phyloP scores from a whole-genome alignment of 306 rosid genomes.

The Fragaria iinumae region DNA sequence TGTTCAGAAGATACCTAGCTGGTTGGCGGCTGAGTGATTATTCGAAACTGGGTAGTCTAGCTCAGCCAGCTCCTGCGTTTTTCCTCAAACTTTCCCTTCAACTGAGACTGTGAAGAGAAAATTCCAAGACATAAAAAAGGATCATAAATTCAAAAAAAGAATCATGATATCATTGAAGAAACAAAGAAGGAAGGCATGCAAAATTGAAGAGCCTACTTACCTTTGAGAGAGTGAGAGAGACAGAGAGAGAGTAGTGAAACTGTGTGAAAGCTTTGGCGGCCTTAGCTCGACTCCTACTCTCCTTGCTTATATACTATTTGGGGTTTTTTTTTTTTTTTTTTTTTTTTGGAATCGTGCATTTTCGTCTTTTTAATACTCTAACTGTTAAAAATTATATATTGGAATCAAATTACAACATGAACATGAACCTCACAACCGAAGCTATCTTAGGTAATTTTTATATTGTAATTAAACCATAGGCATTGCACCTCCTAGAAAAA shows the following conservation, averaged over 20 bases:
- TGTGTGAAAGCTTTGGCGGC: background rate
- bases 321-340: background rate
- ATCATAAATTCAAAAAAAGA: background rate
- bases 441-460: too few species aligned
- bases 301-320: background rate
- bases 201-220: background rate
- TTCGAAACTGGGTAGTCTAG: background rate
- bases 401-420: too few species aligned
- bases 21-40: background rate
- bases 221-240: background rate
- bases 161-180: background rate
- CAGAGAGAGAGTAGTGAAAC: background rate
- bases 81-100: background rate
- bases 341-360: too few species aligned
- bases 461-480: too few species aligned
- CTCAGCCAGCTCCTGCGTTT: background rate
- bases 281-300: background rate
- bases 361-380: too few species aligned
- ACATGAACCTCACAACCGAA: too few species aligned
- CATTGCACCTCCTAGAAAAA: too few species aligned
- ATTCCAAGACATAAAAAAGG: background rate
- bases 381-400: too few species aligned
- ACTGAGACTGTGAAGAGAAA: background rate
- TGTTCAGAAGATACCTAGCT: background rate
- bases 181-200: background rate